Evolutionary conservation across 192 early-diverging fungal genomes (phyloP), one percentile per base, ranked within the genome.

Genomic region (Coemansia sp.): DNA sequence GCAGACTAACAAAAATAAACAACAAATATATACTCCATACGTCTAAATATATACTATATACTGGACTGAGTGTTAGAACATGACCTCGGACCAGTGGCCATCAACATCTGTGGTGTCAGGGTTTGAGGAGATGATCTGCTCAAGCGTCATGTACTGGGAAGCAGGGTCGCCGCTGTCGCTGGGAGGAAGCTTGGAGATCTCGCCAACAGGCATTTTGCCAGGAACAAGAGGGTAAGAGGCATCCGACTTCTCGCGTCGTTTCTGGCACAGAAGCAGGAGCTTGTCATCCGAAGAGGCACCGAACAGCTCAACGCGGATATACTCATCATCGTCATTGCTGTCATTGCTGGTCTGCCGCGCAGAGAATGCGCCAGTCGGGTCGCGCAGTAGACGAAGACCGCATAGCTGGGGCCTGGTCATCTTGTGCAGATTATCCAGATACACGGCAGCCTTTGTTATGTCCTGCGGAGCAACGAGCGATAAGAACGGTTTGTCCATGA

Each of bases 241-340:
- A 12, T 54, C 51, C 51, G 19, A 8, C 41, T 63, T 69, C 36
- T 60, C 36, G n/a, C 64, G 64, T 45, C 37, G 13, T 18, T 59
- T 48, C 61, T 80, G 78, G 48, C 78, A 80, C 58, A 80, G 54
- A 22, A 80, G 42, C 49, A 80, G 67, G 15, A 68, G 56, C 48
- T 74, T 74, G 22, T 66, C 63, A 7, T 67, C 73, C 6, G 78
- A 80, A 12, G 68, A 61, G 0, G 78, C 78, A 15, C 78, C 78
- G 59, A 80, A 72, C 41, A 80, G 48, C 40, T 80, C 78, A 4
- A 80, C 72, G 5, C 72, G 15, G 22, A 80, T 63, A 12, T 63
- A 41, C 21, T 51, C 56, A 32, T 22, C 47, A 11, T 13, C 51
- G 2, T 32, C 32, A 32, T 32, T 32, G 1, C 32, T 4, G 32